Conservation (phyloP, 1,284 basidiomycete species). For the Heterobasidion irregulare region DNA sequence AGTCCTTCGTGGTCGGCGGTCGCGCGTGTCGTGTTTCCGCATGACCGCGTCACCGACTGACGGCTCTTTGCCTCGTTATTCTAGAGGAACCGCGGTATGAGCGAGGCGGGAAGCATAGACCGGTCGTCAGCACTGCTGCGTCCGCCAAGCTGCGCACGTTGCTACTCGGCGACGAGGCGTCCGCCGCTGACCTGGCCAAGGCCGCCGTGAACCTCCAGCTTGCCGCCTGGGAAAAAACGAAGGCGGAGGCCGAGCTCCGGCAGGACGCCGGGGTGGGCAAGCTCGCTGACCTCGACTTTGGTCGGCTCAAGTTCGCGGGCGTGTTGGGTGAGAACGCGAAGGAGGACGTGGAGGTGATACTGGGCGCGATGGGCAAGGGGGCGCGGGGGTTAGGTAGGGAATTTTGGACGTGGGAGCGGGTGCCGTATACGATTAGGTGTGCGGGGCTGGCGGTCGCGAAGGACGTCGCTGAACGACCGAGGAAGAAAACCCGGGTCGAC, state of each 20-base stretch:
- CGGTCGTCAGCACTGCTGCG: not conserved
- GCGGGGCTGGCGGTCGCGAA: not conserved
- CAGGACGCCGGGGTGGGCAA: not conserved
- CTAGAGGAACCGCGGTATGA: not conserved
- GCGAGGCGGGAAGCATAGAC: not conserved
- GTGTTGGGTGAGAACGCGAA: not conserved
- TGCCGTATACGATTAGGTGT: not conserved
- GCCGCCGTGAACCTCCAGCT: not conserved
- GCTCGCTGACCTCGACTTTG: not conserved
- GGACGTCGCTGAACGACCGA: not conserved
- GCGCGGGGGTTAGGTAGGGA: not conserved
- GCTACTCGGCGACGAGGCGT: not conserved
- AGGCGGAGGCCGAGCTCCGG: not conserved
- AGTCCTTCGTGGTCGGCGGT: too few species aligned
- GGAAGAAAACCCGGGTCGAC: not conserved
- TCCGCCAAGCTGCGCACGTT: not conserved
- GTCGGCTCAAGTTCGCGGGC: not conserved
- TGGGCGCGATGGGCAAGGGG: not conserved
- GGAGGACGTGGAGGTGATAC: not conserved
- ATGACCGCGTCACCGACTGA: not conserved
- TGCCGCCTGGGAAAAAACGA: not conserved
- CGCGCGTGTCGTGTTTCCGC: not conserved
- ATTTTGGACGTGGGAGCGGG: not conserved
- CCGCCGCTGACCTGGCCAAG: not conserved
- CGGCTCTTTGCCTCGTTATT: not conserved